phyloP scores from a whole-genome alignment of 768 basidiomycete species.

The Pisolithus albus region DNA sequence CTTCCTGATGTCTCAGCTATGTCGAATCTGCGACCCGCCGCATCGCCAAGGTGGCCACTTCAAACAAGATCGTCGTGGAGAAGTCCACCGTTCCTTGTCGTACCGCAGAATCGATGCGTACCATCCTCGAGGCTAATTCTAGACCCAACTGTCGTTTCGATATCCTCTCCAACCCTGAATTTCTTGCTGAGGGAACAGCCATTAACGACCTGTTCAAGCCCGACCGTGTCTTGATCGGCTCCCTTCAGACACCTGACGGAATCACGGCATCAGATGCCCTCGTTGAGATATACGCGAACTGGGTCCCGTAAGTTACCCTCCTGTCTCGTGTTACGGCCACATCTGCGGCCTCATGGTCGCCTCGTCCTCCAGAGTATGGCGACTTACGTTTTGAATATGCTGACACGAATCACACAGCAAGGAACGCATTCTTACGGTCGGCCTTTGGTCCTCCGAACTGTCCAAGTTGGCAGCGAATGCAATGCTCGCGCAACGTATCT shows the following conservation, averaged over 20 bases:
- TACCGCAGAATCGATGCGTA: constrained; percentile 98
- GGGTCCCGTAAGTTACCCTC: constrained; percentile 73
- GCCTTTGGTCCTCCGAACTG: constrained; percentile 97
- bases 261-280: constrained; percentile 73
- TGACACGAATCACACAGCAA: constrained; percentile 31
- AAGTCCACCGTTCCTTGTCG: constrained; percentile 99
- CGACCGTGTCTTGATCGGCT: constrained; percentile 96
- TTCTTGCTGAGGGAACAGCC: constrained; percentile 97
- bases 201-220: constrained; percentile 82
- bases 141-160: constrained; percentile 87
- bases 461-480: constrained; percentile 99
- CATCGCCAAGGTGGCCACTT: constrained; percentile 85
- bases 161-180: constrained; percentile 99
- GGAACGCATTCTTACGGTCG: constrained; percentile 84
- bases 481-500: constrained; percentile 99
- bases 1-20: constrained; percentile 51
- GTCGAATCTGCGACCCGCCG: constrained; percentile 95
- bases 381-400: neutral
- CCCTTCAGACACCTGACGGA: constrained; percentile 85
- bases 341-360: neutral
- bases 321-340: neutral
- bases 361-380: neutral
- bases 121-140: constrained; percentile 97
- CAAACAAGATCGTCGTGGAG: constrained; percentile 97
- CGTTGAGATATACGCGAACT: constrained; percentile 83